Evolutionary conservation across 495 filamentous ascomycete species (phyloP), one percentile per base, ranked within the genome.

Genomic region (Penicillium odoratum): DNA sequence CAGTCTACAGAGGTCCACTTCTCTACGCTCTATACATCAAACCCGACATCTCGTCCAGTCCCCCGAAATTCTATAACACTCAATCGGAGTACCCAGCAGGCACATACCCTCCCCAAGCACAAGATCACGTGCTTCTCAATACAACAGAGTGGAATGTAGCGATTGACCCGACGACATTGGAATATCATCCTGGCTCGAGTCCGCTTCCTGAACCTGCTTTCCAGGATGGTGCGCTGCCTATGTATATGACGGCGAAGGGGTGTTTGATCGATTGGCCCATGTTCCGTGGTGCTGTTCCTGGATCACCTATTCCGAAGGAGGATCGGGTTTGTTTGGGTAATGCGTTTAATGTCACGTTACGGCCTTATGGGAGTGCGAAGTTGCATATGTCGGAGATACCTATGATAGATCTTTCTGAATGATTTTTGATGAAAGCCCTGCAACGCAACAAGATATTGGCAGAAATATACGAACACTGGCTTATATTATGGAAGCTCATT

Each of bases 331-430:
- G 81, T 69, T 48, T 73, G 0, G 78, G 76, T 0, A 67, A 69
- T 30, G 57, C 71, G 40, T 74, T 75, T 29, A 67, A 75, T 50
- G 75, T 78, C 13, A 73, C 63, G 36, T 62, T 87, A 29, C 74
- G 80, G 55, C 84, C 84, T 28, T 84, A 83, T 67, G 83, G 78
- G 5, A 76, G 73, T 59, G 77, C 80, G 48, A 85, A 85, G 71
- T 59, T 83, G 47, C 83, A 84, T 66, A 84, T 86, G 75, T 78
- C 79, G 11, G 80, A 86, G 58, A 65, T 87, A 53, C 83, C 84
- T 1, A 58, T 51, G 4, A 59, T 59, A 34, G 51, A 59, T 34
- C 29, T 59, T 3, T 51, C 55, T 31, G 46, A 6, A 8, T 21
- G 21, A 21, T 1, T 21, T 21, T 21, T 21, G 21, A 2, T 1